Evolutionary conservation across 352 stramenopile genomes (phyloP).

Genomic region (Peronospora belbahrii): DNA sequence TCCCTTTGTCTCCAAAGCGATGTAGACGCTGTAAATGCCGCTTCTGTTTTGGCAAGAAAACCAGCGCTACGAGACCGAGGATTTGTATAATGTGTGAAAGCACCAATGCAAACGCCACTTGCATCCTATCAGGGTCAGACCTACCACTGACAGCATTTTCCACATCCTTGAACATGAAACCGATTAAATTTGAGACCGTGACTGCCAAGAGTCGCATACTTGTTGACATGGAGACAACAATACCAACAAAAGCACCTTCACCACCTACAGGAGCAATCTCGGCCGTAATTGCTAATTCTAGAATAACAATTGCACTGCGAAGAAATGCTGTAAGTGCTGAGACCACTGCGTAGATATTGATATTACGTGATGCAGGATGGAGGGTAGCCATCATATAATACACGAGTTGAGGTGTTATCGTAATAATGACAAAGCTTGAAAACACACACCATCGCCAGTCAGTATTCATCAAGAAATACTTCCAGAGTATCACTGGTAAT

Average conservation of each 20-base stretch:
- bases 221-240: constrained; percentile 34
- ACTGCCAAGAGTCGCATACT: constrained; percentile 33
- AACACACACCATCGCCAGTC: constrained; percentile 36
- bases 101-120: constrained; percentile 36
- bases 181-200: constrained; percentile 37
- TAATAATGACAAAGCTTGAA: constrained; percentile 25
- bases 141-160: constrained; percentile 6
- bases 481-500: constrained; percentile 25
- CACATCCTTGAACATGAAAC: constrained; percentile 34
- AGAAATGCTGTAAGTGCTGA: constrained; percentile 32
- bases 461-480: constrained; percentile 19
- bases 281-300: constrained; percentile 31
- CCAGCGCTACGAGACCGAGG: constrained; percentile 31
- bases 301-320: constrained; percentile 24
- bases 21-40: constrained; percentile 33
- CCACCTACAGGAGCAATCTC: constrained; percentile 37
- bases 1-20: constrained; percentile 17
- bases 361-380: constrained; percentile 11
- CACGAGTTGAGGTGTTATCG: constrained; percentile 24
- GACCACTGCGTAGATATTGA: constrained; percentile 32
- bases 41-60: constrained; percentile 49
- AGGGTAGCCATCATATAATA: constrained; percentile 26
- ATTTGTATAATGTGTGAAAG: constrained; percentile 42
- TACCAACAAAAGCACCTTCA: constrained; percentile 36
- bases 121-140: constrained; percentile 15